These are phyloP conservation scores for Arctostaphylos glauca DNA, from an alignment of 148 eudicot species.

Conservation along the genomic window DNA sequence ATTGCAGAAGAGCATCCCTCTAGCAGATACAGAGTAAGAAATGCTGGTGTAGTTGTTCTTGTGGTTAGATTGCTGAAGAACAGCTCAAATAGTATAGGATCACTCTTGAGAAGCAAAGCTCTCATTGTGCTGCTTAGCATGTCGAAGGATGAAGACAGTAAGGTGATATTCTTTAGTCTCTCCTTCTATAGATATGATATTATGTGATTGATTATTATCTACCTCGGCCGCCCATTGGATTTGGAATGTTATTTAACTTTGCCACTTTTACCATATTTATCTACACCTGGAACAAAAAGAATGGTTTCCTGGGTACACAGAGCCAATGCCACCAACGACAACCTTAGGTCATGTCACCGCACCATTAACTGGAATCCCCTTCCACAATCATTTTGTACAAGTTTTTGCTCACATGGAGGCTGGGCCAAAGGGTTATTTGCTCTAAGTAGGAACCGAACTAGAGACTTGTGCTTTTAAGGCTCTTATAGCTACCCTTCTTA, in stretches of 20 bases:
- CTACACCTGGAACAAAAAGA: background rate
- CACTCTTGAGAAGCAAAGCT: constrained; percentile 54
- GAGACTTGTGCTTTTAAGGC: background rate
- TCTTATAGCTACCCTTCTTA: background rate
- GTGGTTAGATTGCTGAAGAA: constrained; percentile 41
- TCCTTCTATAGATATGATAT: background rate
- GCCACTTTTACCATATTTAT: background rate
- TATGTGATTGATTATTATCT: background rate
- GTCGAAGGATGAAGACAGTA: constrained; percentile 66
- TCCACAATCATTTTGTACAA: background rate
- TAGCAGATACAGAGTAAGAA: constrained; percentile 56
- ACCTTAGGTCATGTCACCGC: background rate
- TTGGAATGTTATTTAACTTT: background rate
- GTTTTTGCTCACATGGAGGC: background rate
- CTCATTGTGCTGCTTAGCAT: constrained; percentile 56
- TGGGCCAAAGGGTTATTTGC: background rate
- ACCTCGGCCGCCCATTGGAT: background rate
- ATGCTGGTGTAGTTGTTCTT: constrained; percentile 45
- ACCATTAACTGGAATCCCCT: background rate
- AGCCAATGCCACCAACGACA: background rate
- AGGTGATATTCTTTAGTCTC: constrained; percentile 36
- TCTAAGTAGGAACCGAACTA: background rate
- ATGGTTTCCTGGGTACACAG: background rate
- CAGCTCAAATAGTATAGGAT: constrained; percentile 37
- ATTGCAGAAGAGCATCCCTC: constrained; percentile 58